Evolutionary conservation across 140 eudicot genomes (phyloP), one percentile per base, ranked within the genome.

Genomic region (Cichorium intybus): DNA sequence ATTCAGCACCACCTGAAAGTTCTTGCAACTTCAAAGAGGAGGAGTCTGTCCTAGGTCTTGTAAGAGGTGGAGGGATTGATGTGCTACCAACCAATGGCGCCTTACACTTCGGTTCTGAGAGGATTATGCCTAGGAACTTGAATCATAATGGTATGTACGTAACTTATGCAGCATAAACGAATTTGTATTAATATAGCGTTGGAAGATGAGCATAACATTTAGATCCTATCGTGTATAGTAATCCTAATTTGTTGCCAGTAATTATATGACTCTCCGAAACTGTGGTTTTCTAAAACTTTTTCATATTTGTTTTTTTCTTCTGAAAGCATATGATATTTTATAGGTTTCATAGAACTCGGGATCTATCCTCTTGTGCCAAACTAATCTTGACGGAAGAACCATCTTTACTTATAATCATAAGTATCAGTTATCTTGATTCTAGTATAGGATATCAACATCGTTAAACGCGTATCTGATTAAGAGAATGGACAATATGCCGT

Each of bases 11-110:
- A 33, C 71, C 79, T 14, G 77, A 75, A 41, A 78, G 51, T 71
- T 71, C 75, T 69, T 35, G 80, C 75, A 64, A 47, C 71, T 61
- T 75, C 24, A 74, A 70, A 60, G 72, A 59, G 55, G 74, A 62
- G 57, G 80, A 79, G 27, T 74, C 77, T 61, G 50, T 63, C 55
- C 2, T 69, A 11, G 71, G 73, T 47, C 60, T 49, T 15, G 28
- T 64, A 33, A 81, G 72, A 65, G 68, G 75, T 22, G 63, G 65
- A 69, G 74, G 66, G 60, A 34, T 22, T 51, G 82, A 65, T 57
- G 60, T 49, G 59, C 18, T 57, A 56, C 69, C 69, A 28, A 57
- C 70, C 24, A 70, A 48, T 34, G 59, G 66, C 5, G 50, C 61
- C 16, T 28, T 61, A 59, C 49, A 50, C 68, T 63, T 74, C 46